Evolutionary conservation across 768 basidiomycete species (phyloP), one percentile per base, ranked within the genome.

Genomic region (Russula olivacea): DNA sequence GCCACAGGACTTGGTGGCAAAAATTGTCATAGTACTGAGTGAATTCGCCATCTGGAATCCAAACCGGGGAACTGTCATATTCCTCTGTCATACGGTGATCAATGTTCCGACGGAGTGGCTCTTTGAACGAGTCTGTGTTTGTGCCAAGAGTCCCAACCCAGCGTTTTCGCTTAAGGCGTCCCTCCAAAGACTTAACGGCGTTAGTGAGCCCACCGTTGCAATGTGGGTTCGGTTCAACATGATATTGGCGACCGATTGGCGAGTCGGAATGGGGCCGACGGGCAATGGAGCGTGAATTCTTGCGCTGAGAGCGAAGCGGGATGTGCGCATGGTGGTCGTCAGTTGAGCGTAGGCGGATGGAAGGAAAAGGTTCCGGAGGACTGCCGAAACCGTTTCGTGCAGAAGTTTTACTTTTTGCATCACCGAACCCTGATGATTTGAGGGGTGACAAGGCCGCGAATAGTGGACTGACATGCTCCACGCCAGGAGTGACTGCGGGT

Each of bases 1-100:
- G 91, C 91, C 91, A 94, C 32, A 93, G 80, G 19, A 93, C 90
- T 73, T 90, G 89, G 68, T 93, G 91, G 69, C 91, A 93, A 72
- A 91, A 93, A 68, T 89, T 87, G 71, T 92, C 90, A 66, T 93
- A 93, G 70, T 83, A 87, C 55, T 83, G 83, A 63, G 84, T 79
- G 65, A 93, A 92, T 69, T 90, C 90, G 2, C 80, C 79, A 69
- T 90, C 87, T 0, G 88, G 86, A 59, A 93, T 87, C 91, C 90
- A 93, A 21, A 93, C 88, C 0, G 89, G 79, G 3, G 80, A 66
- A 59, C 76, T 78, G 5, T 76, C 72, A 38, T 73, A 72, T 61
- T 78, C 66, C 25, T 79, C 74, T 3, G 70, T 67, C 66, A 83
- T 75, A 69, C 81, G 75, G 34, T 71, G 68, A 65, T 90, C 83